Evolutionary conservation across 306 rosid genomes (phyloP).

Genomic region (Hippophae tibetana): DNA sequence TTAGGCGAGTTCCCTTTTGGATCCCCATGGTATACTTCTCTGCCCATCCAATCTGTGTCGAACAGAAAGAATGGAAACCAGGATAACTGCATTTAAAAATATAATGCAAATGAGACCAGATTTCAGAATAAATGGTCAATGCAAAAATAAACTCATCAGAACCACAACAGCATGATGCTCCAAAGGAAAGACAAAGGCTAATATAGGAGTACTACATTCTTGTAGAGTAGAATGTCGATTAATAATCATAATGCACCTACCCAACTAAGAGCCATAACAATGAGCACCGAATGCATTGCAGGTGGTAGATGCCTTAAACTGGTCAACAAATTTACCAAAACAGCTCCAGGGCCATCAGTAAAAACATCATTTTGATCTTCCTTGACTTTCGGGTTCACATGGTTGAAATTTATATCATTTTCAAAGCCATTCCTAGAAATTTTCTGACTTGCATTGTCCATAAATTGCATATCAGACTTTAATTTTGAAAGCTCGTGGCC

Average conservation of each 20-base stretch:
- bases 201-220: constrained; percentile 10
- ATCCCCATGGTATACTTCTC: constrained; percentile 97
- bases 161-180: neutral
- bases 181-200: neutral
- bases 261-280: constrained; percentile 98
- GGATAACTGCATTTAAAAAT: constrained; percentile 53
- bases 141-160: constrained; percentile 3
- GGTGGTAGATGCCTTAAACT: constrained; percentile 97
- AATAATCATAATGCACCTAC: constrained; percentile 35
- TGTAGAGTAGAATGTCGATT: constrained; percentile 13
- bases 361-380: constrained; percentile 42
- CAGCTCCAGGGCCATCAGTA: constrained; percentile 89
- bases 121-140: constrained; percentile 21
- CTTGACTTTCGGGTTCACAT: constrained; percentile 30
- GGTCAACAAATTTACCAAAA: constrained; percentile 78
- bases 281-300: constrained; percentile 90
- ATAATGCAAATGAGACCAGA: constrained; percentile 15
- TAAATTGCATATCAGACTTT: constrained; percentile 26
- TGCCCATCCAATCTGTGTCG: constrained; percentile 99
- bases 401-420: constrained; percentile 29
- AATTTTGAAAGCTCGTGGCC: constrained; percentile 36
- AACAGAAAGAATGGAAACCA: constrained; percentile 98
- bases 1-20: constrained; percentile 64
- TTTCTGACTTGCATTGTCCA: constrained; percentile 25
- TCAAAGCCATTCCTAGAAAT: constrained; percentile 23